Evolutionary conservation across 2,329 filamentous ascomycete genomes (phyloP), one percentile per base, ranked within the genome.

Genomic region (Fusarium hostae): DNA sequence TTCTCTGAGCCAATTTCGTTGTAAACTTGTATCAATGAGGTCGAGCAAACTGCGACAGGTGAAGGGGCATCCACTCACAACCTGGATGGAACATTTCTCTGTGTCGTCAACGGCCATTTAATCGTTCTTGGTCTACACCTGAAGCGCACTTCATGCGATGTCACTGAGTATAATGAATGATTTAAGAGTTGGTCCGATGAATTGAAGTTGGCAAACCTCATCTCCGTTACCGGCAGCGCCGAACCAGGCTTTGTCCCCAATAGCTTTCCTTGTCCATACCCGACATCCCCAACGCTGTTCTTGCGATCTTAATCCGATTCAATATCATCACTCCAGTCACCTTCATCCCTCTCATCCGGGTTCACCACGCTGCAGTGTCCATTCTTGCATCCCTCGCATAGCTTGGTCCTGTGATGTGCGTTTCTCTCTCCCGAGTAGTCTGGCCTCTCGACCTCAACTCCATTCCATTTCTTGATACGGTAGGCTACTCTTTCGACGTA

Each of bases 1-100:
- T n/a, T 26, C 6, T 4, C 9, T n/a, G 1, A 0, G 16, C 7
- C 2, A 3, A 10, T 26, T 26, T 18, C 6, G 15, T 43, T 24
- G 40, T 15, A 7, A 6, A 6, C 5, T 24, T 43, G 9, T 10
- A 22, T 10, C 6, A 9, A 6, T 7, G 15, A 18, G 22, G 22
- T 18, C 6, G 13, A 12, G 40, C 6, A 9, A 43, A 24, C 9
- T 3, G 13, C 22, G 18, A 1, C 2, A 8, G 9, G 10, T 11
- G 5, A 12, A 11, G 5, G n/a, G 0, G 10, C 12, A 7, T 6
- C 6, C 4, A 22, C 20, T 41, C 12, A 22, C 6, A 9, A 22
- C 12, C 8, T 15, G 20, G 39, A 22, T 2, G 12, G n/a, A 22
- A 9, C n/a, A 41, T 22, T 41, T 41, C 7, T 22, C 39, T 9